These are phyloP conservation scores for Gaertneriomyces semiglobifer DNA, from an alignment of 192 early-diverging fungal genomes.

Conservation along the genomic window DNA sequence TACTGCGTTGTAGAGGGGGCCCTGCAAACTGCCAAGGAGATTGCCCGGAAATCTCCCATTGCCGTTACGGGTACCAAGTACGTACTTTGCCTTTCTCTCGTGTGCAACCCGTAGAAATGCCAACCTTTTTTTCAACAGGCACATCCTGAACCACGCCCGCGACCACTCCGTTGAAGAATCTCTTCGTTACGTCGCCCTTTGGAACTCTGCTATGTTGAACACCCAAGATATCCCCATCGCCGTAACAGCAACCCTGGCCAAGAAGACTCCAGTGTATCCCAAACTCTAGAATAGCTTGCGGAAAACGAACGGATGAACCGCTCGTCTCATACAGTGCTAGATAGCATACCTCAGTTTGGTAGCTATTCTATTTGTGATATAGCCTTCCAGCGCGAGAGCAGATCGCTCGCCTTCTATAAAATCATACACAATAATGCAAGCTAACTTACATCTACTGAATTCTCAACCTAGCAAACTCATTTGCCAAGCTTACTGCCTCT, in stretches of 20 bases:
- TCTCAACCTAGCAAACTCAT: slow-evolving; percentile 58
- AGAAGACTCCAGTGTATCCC: slow-evolving; percentile 45
- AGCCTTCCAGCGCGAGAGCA: no score
- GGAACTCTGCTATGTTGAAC: slow-evolving; percentile 84
- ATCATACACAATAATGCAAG: no score
- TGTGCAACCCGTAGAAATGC: no score
- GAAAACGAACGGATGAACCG: no score
- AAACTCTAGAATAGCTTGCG: slow-evolving; percentile 39
- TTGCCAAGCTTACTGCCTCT: slow-evolving; percentile 72
- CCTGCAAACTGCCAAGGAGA: slow-evolving; percentile 62
- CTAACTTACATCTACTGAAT: no score
- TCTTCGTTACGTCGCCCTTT: slow-evolving; percentile 79
- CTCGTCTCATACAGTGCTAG: no score
- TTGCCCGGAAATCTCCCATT: slow-evolving; percentile 88
- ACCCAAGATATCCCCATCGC: slow-evolving; percentile 56
- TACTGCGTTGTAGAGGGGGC: slow-evolving; percentile 49
- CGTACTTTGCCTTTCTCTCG: slow-evolving; percentile 13
- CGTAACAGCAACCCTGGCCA: slow-evolving; percentile 42
- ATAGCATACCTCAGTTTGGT: no score
- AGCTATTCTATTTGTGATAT: no score
- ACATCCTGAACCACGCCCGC: slow-evolving; percentile 76
- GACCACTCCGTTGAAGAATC: slow-evolving; percentile 90
- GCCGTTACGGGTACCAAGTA: slow-evolving; percentile 85
- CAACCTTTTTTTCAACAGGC: no score
- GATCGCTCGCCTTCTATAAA: no score